Conservation (phyloP, 495 filamentous ascomycete species). For the Xylaria longipes region DNA sequence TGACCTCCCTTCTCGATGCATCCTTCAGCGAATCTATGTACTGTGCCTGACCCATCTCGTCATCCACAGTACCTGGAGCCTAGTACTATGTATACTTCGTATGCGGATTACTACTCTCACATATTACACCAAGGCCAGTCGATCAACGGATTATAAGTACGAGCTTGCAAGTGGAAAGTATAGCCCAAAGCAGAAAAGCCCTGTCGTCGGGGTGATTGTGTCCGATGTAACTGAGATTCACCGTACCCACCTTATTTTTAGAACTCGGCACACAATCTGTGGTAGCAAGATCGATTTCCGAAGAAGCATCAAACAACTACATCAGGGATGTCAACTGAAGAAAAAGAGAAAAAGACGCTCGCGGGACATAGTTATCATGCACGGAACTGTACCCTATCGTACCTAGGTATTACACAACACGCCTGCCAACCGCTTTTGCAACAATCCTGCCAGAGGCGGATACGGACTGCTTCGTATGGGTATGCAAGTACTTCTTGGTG, state of each 20-base stretch:
- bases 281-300: neutral
- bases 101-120: neutral
- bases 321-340: neutral
- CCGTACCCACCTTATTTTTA: neutral
- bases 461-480: neutral
- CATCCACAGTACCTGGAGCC: neutral
- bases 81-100: too few species aligned
- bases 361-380: neutral
- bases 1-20: conserved; percentile 10
- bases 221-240: neutral
- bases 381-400: neutral
- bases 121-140: neutral
- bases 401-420: too few species aligned
- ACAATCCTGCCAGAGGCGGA: neutral
- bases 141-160: neutral
- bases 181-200: neutral
- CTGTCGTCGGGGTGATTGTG: neutral
- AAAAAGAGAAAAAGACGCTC: neutral
- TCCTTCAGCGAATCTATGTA: neutral
- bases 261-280: neutral
- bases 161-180: neutral
- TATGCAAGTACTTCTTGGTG: neutral
- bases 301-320: neutral
- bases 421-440: neutral
- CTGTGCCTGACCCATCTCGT: neutral